These are phyloP conservation scores for Leishmania martiniquensis DNA, from an alignment of 208 protist species.

Conservation along the genomic window DNA sequence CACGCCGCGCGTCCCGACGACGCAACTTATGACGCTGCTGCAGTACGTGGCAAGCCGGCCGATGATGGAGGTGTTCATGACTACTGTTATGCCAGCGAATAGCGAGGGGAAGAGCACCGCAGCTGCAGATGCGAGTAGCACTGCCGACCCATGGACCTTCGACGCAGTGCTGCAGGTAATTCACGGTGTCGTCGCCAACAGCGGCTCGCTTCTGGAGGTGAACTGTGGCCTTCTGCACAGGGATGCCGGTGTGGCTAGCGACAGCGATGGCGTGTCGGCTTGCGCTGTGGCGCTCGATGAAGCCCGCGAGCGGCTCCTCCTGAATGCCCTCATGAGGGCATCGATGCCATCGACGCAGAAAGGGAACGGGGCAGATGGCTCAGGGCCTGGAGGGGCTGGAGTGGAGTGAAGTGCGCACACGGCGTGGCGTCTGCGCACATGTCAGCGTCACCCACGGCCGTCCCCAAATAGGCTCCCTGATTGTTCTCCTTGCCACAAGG, in stretches of 20 bases:
- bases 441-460: not conserved
- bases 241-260: conserved; percentile 16
- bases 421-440: not conserved
- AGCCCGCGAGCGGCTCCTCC: conserved; percentile 48
- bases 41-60: conserved; percentile 27
- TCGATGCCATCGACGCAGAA: not conserved
- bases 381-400: not conserved
- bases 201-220: conserved; percentile 49
- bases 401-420: not conserved
- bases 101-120: not conserved
- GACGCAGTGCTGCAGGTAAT: conserved; percentile 39
- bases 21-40: conserved; percentile 53
- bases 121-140: not conserved
- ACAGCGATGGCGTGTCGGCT: conserved; percentile 12
- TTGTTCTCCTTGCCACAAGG: not conserved
- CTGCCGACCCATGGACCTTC: not conserved
- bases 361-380: too few species aligned
- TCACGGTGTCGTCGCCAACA: conserved; percentile 28
- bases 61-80: conserved; percentile 47
- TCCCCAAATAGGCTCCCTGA: too few species aligned
- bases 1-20: conserved; percentile 39
- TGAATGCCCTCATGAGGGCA: conserved; percentile 49
- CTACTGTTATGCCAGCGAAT: conserved; percentile 17
- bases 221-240: conserved; percentile 24
- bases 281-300: conserved; percentile 7